Conservation (phyloP, 202 grass and related monocot genomes). For the Hordeum pubiflorum region DNA sequence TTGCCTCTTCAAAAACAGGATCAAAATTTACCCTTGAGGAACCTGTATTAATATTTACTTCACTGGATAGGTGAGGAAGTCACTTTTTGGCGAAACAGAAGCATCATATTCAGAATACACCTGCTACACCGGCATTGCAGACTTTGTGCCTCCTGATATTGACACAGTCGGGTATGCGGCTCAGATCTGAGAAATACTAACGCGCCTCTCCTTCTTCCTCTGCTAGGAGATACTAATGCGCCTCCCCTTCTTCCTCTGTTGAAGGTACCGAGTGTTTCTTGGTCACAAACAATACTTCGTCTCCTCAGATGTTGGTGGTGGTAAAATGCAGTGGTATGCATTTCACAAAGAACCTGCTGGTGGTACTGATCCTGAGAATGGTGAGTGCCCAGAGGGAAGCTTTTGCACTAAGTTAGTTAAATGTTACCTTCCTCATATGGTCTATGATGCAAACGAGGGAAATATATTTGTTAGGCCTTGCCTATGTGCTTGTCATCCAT, state of each 20-base stretch:
- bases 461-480: background rate
- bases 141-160: constrained; percentile 93
- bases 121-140: constrained; percentile 94
- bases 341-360: constrained; percentile 92
- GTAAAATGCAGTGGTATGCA: constrained; percentile 99
- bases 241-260: constrained; percentile 1
- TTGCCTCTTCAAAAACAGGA: constrained; percentile 4
- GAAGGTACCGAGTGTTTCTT: constrained; percentile 92
- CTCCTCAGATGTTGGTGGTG: constrained; percentile 87
- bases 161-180: constrained; percentile 77
- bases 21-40: background rate
- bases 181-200: constrained; percentile 5
- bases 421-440: background rate
- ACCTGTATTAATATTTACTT: constrained; percentile 23
- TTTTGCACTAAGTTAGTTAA: constrained; percentile 3
- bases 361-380: constrained; percentile 79
- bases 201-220: background rate
- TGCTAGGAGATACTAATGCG: background rate
- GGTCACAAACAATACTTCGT: constrained; percentile 99
- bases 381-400: constrained; percentile 36
- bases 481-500: background rate
- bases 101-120: constrained; percentile 90
- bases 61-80: constrained; percentile 70
- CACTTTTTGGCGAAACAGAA: constrained; percentile 59
- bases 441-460: background rate